These are phyloP conservation scores for Pseudozyma sp. DNA, from an alignment of 1,284 basidiomycete genomes.

Conservation along the genomic window DNA sequence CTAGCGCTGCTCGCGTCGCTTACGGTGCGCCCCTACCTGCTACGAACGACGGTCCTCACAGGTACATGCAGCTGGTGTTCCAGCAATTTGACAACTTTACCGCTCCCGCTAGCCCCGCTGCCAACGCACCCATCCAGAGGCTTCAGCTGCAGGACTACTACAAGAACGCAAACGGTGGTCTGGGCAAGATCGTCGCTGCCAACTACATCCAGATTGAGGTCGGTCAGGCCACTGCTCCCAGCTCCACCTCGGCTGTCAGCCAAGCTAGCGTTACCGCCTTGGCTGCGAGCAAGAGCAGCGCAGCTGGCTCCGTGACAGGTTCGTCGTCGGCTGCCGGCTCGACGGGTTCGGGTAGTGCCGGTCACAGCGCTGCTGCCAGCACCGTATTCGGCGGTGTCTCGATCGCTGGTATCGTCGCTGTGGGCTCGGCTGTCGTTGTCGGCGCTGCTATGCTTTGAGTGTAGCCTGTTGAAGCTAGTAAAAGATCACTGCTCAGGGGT, in stretches of 20 bases:
- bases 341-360: constrained; percentile 6
- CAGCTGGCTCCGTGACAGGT: constrained; percentile 14
- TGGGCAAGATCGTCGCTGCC: constrained; percentile 55
- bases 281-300: constrained; percentile 40
- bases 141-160: constrained; percentile 43
- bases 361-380: constrained; percentile 7
- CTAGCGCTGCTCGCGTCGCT: constrained; percentile 33
- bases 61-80: constrained; percentile 60
- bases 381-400: constrained; percentile 20
- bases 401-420: constrained; percentile 35
- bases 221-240: constrained; percentile 35
- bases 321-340: constrained; percentile 19
- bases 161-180: constrained; percentile 46
- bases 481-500: too few species aligned
- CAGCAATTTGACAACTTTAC: constrained; percentile 54
- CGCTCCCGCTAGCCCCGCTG: constrained; percentile 39
- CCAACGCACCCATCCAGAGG: constrained; percentile 29
- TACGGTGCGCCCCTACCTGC: constrained; percentile 50
- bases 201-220: constrained; percentile 58
- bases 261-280: constrained; percentile 40
- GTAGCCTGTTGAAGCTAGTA: not conserved
- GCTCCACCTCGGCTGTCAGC: constrained; percentile 34
- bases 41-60: constrained; percentile 53
- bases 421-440: constrained; percentile 33
- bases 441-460: constrained; percentile 42